Base-by-base conservation (phyloP, 768 basidiomycete genomes). In the Podaxis rugospora region DNA sequence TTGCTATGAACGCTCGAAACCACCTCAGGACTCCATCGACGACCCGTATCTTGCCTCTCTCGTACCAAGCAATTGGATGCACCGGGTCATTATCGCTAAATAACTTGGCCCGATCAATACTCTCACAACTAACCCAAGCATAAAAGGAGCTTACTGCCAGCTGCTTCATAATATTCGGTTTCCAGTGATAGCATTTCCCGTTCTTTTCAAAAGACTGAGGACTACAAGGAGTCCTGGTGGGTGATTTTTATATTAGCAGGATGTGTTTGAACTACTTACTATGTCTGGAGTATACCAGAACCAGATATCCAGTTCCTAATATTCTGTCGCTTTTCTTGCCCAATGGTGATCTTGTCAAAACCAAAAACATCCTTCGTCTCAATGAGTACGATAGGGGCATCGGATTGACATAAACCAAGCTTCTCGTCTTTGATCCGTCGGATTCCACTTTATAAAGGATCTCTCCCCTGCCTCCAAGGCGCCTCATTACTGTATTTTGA, bases 221-320 rank as follows among this genome's bases (percentile, higher is more conserved):
- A 27, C 58, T 59, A 32, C 10, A 11, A 53, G n/a, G 32, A 53
- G 3, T 16, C 7, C 9, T 16, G 51, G 36, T 53, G 9, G 35
- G 51, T 53, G 14, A 51, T 39, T 23, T 57, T 7, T 4, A 4
- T 14, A 4, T 14, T 16, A 10, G 5, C 18, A 25, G 14, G 5
- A 27, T 14, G 6, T 37, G 10, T 21, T 4, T 23, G 23, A 9
- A 3, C n/a, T 16, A 57, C 58, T 53, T 18, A 59, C 58, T 44
- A 59, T 9, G 51, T 52, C n/a, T 23, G 25, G 10, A 59, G 25
- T 7, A 42, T 6, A 18, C 58, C 51, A 32, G 53, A 59, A 5
- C 58, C 58, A 16, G 58, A 52, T 28, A 52, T 44, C 58, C 58
- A 59, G 18, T 52, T 25, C 4, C n/a, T 52, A 14, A 59, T 52